Conservation (phyloP, 306 rosid species). For the Rosa rugosa region DNA sequence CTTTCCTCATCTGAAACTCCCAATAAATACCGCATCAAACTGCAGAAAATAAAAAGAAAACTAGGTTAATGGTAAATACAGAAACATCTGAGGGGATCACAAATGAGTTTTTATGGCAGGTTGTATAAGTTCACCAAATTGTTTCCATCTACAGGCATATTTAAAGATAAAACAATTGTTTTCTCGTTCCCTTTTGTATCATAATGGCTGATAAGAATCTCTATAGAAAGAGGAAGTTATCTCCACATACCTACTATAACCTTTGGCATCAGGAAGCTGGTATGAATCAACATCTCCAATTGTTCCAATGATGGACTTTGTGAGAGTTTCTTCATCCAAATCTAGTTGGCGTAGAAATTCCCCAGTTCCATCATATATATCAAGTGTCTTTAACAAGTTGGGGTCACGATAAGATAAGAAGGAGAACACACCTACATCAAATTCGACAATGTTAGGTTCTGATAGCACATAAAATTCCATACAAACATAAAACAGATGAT, state of each 20-base stretch:
- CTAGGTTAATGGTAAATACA: not conserved
- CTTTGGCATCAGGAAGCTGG: slow-evolving; percentile 99
- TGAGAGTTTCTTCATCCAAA: slow-evolving; percentile 71
- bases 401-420: slow-evolving; percentile 98
- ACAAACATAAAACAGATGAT: slow-evolving; percentile 1
- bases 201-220: not conserved
- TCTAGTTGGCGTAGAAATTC: slow-evolving; percentile 75
- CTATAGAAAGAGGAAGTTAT: not conserved
- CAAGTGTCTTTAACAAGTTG: slow-evolving; percentile 89
- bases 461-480: not conserved
- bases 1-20: slow-evolving; percentile 96
- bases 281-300: slow-evolving; percentile 94
- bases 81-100: slow-evolving; percentile 15
- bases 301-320: slow-evolving; percentile 94
- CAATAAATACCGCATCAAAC: slow-evolving; percentile 77
- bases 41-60: slow-evolving; percentile 16
- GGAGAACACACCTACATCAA: slow-evolving; percentile 77
- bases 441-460: slow-evolving; percentile 30
- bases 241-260: slow-evolving; percentile 80
- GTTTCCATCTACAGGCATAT: slow-evolving; percentile 1
- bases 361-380: slow-evolving; percentile 85
- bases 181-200: not conserved
- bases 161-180: not conserved
- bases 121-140: not conserved
- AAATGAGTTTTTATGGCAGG: not conserved